Evolutionary conservation across 2,329 filamentous ascomycete genomes (phyloP), one percentile per base, ranked within the genome.

Genomic region (Stachybotrys chlorohalonatus): DNA sequence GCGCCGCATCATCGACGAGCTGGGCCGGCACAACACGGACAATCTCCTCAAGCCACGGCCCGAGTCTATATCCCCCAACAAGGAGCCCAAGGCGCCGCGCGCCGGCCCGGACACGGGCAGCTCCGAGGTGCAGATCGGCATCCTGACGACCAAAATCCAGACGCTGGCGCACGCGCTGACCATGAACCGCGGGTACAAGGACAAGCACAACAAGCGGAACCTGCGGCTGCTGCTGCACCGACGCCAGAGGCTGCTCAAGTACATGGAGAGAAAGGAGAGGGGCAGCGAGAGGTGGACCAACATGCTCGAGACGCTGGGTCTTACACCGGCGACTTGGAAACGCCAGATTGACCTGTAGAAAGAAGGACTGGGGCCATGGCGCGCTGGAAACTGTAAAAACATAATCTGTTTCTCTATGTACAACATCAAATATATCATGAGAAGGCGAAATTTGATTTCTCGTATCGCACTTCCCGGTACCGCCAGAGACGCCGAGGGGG

Each of bases 111-210:
- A 99, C 68, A 99, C 93, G 1, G 94, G 94, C 42, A 95, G 90
- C 63, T 90, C 90, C 7, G 94, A 99, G 73, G 95, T 99, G n/a
- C 94, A 99, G 76, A 90, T 95, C 61, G 92, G 91, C 49, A 95
- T 99, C 63, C 72, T 99, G 68, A 99, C 94, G 3, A 83, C 90
- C 55, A 97, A 96, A 80, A 99, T 99, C 68, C 80, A 90, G 59
- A 85, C 87, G 30, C 70, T 99, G 52, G 86, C 88, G 15, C 79
- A 87, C 61, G 85, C 86, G 60, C 72, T 96, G 52, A 79, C 87
- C 65, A 78, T 75, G 47, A 81, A 84, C 56, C 73, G 77, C 62
- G 89, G 87, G 6, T 83, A 87, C 70, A 90, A 87, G 68, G 94
- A 99, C 68, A 96, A 95, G 77, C 83, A 90, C 69, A 96, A 96